Conservation (phyloP, 2,329 filamentous ascomycete species). For the Aspergillus puulaauensis region DNA sequence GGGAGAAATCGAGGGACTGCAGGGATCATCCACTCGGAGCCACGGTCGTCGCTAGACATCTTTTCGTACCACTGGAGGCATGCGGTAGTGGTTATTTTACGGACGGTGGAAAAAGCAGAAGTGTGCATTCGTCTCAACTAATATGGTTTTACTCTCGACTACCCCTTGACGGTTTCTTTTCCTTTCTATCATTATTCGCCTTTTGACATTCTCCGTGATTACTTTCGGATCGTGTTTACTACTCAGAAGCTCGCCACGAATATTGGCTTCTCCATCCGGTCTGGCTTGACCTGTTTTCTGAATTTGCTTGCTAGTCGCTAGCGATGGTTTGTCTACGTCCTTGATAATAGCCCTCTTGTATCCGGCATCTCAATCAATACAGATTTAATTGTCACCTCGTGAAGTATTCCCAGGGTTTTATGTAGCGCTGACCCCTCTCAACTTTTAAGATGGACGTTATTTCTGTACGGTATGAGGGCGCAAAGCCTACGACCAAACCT, state of each 20-base stretch:
- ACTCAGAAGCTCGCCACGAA: constrained; percentile 32
- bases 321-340: constrained; percentile 41
- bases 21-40: constrained; percentile 85
- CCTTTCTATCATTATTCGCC: constrained; percentile 11
- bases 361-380: constrained; percentile 42
- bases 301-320: constrained; percentile 41
- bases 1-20: constrained; percentile 87
- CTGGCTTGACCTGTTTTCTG: constrained; percentile 31
- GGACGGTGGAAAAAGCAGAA: constrained; percentile 26
- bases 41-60: constrained; percentile 78
- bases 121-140: constrained; percentile 29
- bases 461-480: too few relatives aligned
- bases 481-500: too few relatives aligned
- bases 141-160: constrained; percentile 36
- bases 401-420: neutral
- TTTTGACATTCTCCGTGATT: constrained; percentile 13
- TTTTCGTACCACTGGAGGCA: constrained; percentile 15
- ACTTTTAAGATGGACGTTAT: neutral
- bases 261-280: constrained; percentile 15
- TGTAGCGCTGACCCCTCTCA: neutral
- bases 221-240: constrained; percentile 30
- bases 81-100: constrained; percentile 23
- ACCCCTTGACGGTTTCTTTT: constrained; percentile 29
- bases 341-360: constrained; percentile 45
- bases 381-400: constrained; percentile 31